Percentiles rank a stretch among this genome's conserved stretches.
Evolutionary conservation across 2,329 filamentous ascomycete species (phyloP).

Genomic region (Cytospora mali): DNA sequence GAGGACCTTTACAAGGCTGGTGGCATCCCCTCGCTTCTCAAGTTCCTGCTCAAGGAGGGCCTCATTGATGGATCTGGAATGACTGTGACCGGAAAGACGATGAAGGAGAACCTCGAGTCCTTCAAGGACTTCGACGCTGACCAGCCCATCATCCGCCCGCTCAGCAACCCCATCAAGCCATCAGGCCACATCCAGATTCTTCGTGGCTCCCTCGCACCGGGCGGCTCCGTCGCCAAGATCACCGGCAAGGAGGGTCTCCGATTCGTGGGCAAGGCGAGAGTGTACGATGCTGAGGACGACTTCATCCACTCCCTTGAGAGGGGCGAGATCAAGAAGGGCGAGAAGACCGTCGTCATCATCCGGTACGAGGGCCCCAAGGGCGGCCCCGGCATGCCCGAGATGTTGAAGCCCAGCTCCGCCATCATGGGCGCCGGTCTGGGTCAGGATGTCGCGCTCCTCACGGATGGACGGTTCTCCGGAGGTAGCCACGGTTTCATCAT

Average conservation of each 20-base stretch:
- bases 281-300: conserved; percentile 81
- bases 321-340: conserved; percentile 78
- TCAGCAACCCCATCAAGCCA: conserved; percentile 82
- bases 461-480: conserved; percentile 76
- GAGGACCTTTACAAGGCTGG: conserved; percentile 83
- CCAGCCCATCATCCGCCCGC: conserved; percentile 79
- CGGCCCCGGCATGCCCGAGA: conserved; percentile 93
- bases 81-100: conserved; percentile 87
- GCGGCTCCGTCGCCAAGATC: conserved; percentile 89
- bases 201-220: conserved; percentile 80
- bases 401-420: conserved; percentile 88
- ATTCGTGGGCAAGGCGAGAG: conserved; percentile 79
- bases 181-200: conserved; percentile 90
- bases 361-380: conserved; percentile 94
- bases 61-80: conserved; percentile 78
- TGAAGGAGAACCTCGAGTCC: conserved; percentile 81
- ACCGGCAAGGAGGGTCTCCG: conserved; percentile 88
- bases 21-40: conserved; percentile 84
- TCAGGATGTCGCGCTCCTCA: conserved; percentile 73
- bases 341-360: conserved; percentile 89
- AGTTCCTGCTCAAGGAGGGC: conserved; percentile 81
- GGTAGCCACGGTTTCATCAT: conserved; percentile 87
- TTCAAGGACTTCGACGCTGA: conserved; percentile 73
- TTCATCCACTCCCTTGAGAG: conserved; percentile 77
- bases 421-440: conserved; percentile 89